These are phyloP conservation scores for Xanthoceras sorbifolium DNA, from an alignment of 345 rosid genomes.

Conservation along the genomic window DNA sequence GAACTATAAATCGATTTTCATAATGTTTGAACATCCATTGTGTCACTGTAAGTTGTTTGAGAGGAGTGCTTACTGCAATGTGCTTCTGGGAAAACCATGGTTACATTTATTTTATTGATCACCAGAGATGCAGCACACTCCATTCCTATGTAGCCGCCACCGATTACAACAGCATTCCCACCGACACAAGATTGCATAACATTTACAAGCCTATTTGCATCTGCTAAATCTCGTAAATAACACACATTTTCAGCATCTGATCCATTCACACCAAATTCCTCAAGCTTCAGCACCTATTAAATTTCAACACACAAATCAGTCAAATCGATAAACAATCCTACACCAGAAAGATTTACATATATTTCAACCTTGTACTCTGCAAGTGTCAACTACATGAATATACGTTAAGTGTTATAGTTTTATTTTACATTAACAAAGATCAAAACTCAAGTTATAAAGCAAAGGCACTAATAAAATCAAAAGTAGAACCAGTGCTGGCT, in stretches of 20 bases:
- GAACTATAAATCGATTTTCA: neutral
- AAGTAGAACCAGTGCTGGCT: neutral
- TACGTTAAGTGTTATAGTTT: neutral
- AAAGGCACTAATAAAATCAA: neutral
- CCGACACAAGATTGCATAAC: constrained; percentile 61
- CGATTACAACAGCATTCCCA: constrained; percentile 90
- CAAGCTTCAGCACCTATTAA: constrained; percentile 83
- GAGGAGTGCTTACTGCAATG: constrained; percentile 75
- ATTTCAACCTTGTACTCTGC: neutral
- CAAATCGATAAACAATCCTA: neutral
- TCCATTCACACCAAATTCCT: constrained; percentile 90
- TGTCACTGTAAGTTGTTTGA: neutral
- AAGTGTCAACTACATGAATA: neutral
- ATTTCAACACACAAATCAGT: constrained; percentile 12
- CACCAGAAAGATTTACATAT: neutral
- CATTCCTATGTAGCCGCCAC: constrained; percentile 99
- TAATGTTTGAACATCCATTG: neutral
- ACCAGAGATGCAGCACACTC: constrained; percentile 97
- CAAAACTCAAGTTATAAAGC: neutral
- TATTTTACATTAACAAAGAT: neutral
- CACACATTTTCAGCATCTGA: constrained; percentile 91
- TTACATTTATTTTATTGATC: constrained; percentile 82
- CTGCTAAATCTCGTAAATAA: constrained; percentile 80
- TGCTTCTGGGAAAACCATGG: constrained; percentile 98
- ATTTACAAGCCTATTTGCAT: constrained; percentile 80